These are phyloP conservation scores for Vaccinium vitisidaea DNA, from an alignment of 148 eudicot genomes.

Conservation along the genomic window DNA sequence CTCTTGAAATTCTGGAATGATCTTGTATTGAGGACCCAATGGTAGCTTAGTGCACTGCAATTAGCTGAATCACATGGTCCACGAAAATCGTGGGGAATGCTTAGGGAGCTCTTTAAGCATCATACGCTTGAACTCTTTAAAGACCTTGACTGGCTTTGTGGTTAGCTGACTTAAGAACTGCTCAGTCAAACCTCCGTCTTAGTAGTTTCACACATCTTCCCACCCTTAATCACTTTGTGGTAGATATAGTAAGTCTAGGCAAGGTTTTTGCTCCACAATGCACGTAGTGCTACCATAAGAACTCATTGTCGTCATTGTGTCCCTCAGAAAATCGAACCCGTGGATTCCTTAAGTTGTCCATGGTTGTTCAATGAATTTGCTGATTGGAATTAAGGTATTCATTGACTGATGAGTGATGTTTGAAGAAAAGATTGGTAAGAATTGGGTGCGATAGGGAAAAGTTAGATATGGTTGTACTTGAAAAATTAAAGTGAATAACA, in stretches of 20 bases:
- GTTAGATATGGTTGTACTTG: not conserved
- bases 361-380: not conserved
- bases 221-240: no score
- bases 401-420: not conserved
- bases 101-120: not conserved
- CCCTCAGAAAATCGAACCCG: no score
- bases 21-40: not conserved
- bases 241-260: no score
- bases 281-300: no score
- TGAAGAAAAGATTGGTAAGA: not conserved
- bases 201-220: no score
- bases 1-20: not conserved
- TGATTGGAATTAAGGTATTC: not conserved
- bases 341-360: no score
- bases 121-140: not conserved
- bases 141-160: not conserved
- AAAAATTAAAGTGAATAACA: not conserved
- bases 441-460: not conserved
- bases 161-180: not conserved
- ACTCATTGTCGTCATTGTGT: no score
- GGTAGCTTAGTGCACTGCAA: not conserved
- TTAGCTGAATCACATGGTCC: not conserved
- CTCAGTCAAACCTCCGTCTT: no score
- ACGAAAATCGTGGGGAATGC: not conserved
- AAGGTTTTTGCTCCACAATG: no score